Conservation (phyloP, 139 green algal genomes). For the Marvania coccoides region DNA sequence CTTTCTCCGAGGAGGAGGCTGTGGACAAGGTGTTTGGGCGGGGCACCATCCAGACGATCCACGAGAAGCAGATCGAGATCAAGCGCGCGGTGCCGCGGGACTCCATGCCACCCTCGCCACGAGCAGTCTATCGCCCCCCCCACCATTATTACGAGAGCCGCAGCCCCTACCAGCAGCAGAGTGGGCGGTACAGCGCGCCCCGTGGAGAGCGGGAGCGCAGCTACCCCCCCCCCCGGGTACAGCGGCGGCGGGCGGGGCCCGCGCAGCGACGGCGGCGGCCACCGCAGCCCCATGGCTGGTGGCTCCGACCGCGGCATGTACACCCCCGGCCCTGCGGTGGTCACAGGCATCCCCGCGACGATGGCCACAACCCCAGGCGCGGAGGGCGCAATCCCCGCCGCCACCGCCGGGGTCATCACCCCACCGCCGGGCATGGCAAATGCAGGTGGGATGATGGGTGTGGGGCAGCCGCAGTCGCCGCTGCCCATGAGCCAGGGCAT, state of each 20-base stretch:
- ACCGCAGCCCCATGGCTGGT: background rate
- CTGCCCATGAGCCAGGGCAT: background rate
- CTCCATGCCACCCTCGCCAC: conserved; percentile 56
- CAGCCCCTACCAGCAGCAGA: background rate
- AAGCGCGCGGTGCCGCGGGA: conserved; percentile 84
- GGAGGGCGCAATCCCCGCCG: background rate
- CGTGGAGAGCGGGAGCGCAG: no score
- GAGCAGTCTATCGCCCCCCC: background rate
- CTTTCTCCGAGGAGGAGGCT: conserved; percentile 76
- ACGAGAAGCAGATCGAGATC: conserved; percentile 92
- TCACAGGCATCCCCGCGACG: conserved; percentile 1
- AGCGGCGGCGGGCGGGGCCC: background rate
- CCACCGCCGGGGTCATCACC: background rate
- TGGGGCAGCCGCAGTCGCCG: background rate
- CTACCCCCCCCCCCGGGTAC: no score
- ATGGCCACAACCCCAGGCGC: background rate
- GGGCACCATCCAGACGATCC: conserved; percentile 81
- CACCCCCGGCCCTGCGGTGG: background rate
- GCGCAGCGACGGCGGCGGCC: background rate
- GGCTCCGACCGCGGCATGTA: background rate
- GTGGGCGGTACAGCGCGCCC: no score
- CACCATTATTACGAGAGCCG: background rate
- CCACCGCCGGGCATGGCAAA: background rate
- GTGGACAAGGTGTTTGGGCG: conserved; percentile 78
- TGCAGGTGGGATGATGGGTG: background rate